phyloP scores from a whole-genome alignment of 805 yeast genomes.

The Tetrapisispora nanseiensis region DNA sequence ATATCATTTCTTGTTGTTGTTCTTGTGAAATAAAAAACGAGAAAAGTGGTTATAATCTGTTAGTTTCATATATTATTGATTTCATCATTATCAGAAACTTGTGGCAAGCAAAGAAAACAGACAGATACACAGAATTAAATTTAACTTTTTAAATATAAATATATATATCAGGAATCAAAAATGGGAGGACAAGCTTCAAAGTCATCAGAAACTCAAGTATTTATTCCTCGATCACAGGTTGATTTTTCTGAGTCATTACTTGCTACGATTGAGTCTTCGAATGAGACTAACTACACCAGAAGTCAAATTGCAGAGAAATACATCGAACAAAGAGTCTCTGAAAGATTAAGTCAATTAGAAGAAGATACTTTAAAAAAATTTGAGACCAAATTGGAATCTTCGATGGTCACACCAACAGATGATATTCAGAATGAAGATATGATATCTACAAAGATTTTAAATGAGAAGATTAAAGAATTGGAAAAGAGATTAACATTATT shows the following conservation, averaged over 20 bases:
- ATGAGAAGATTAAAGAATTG: slow-evolving; percentile 36
- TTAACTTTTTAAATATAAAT: no score
- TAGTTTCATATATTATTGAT: no score
- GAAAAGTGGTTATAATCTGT: no score
- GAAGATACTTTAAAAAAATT: slow-evolving; percentile 42
- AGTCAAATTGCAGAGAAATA: slow-evolving; percentile 58
- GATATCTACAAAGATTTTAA: slow-evolving; percentile 26
- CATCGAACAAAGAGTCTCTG: slow-evolving; percentile 54
- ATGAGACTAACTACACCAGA: slow-evolving; percentile 63
- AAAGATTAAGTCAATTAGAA: slow-evolving; percentile 46
- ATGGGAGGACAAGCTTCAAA: slow-evolving; percentile 58
- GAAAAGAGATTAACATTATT: slow-evolving; percentile 31
- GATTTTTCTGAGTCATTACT: slow-evolving; percentile 57
- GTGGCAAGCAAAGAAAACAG: no score
- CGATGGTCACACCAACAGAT: slow-evolving; percentile 31
- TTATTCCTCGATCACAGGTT: slow-evolving; percentile 57
- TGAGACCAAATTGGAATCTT: slow-evolving; percentile 38
- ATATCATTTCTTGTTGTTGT: no score
- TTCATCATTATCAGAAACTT: no score
- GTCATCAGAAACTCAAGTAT: slow-evolving; percentile 47
- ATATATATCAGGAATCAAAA: no score
- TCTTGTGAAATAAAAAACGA: no score
- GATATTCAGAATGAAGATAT: slow-evolving; percentile 10
- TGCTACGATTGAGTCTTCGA: slow-evolving; percentile 49
- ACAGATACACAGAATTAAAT: no score